Evolutionary conservation across 495 filamentous ascomycete species (phyloP).

Genomic region (Neurospora sp.): DNA sequence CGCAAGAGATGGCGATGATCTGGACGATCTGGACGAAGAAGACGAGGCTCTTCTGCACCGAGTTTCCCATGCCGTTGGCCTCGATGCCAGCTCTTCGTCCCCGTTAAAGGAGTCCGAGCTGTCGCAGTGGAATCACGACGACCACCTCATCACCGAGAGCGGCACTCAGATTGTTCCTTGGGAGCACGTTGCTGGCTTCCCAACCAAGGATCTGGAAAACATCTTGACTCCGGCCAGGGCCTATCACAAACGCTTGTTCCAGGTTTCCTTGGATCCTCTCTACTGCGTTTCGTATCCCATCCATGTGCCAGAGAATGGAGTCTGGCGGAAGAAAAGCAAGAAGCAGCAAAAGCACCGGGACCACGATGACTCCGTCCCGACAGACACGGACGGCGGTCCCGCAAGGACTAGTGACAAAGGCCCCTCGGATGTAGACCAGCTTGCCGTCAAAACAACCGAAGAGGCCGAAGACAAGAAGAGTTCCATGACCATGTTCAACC

Average conservation of each 20-base stretch:
- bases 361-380: constrained; percentile 15
- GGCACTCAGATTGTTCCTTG: constrained; percentile 54
- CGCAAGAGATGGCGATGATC: constrained; percentile 13
- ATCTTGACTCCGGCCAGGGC: constrained; percentile 67
- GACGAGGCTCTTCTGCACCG: constrained; percentile 31
- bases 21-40: constrained; percentile 33
- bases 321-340: constrained; percentile 72
- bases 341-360: constrained; percentile 15
- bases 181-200: constrained; percentile 70
- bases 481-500: constrained; percentile 91
- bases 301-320: constrained; percentile 75
- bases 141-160: constrained; percentile 39
- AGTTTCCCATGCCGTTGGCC: constrained; percentile 11
- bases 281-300: constrained; percentile 82
- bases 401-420: constrained; percentile 9
- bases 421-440: constrained; percentile 23
- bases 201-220: constrained; percentile 69
- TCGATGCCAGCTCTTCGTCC: constrained; percentile 25
- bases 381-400: constrained; percentile 2
- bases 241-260: constrained; percentile 82
- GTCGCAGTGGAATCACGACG: constrained; percentile 47
- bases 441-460: constrained; percentile 24
- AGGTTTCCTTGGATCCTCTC: constrained; percentile 74
- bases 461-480: constrained; percentile 46
- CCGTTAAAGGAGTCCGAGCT: constrained; percentile 26